Evolutionary conservation across 2,329 filamentous ascomycete genomes (phyloP), one percentile per base, ranked within the genome.

Genomic region (Sporothrix curviconia): DNA sequence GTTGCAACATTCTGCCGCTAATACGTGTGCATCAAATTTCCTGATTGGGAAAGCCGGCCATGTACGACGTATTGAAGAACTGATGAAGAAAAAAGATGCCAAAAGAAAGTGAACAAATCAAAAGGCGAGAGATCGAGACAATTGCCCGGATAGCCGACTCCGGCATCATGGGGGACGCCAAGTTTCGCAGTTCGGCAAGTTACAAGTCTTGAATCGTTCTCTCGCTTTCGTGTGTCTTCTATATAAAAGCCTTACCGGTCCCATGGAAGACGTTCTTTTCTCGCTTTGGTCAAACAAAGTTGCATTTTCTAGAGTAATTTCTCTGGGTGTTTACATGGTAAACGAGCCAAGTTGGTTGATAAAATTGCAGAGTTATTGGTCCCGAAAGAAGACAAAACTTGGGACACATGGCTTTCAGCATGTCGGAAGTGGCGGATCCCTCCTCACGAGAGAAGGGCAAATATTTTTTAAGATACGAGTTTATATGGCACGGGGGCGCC

Each of bases 351-450:
- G n/a, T n/a, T n/a, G n/a, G n/a, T n/a, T n/a, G n/a, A n/a, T n/a
- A n/a, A n/a, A n/a, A n/a, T n/a, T n/a, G n/a, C n/a, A n/a, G n/a
- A n/a, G n/a, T n/a, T n/a, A n/a, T n/a, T n/a, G n/a, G n/a, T n/a
- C n/a, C n/a, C n/a, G n/a, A n/a, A n/a, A n/a, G n/a, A n/a, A n/a
- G n/a, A n/a, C n/a, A n/a, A n/a, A 37, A 9, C 4, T 40, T 42
- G 25, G 25, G 11, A 37, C 32, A 12, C n/a, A n/a, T n/a, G n/a
- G n/a, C 14, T 17, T 25, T 47, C 15, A 19, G 32, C 47, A 25
- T 40, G 52, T 55, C 52, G 12, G 52, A 46, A 40, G 40, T 55
- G 51, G 52, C 19, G 24, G 52, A 54, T 54, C 52, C 40, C 52
- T 40, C 52, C 0, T 36, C n/a, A 9, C 22, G 17, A 50, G 46